phyloP scores from a whole-genome alignment of 495 filamentous ascomycete genomes.

The Terfezia claveryi region DNA sequence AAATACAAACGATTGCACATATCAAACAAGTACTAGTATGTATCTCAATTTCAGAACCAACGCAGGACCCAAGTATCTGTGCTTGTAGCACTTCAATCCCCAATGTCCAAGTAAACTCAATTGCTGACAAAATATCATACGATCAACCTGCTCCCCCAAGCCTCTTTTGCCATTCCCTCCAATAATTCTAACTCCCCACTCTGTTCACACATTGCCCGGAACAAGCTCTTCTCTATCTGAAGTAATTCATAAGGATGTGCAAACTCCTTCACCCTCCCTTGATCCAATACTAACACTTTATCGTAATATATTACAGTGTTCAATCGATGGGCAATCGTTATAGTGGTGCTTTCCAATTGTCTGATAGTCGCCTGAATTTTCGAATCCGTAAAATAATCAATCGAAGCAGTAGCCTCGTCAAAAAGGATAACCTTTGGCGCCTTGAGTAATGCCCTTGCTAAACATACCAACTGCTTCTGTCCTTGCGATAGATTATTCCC shows the following conservation, averaged over 20 bases:
- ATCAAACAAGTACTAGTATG: no score
- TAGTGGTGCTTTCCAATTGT: conserved; percentile 76
- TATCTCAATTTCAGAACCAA: no score
- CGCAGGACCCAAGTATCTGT: no score
- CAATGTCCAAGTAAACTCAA: no score
- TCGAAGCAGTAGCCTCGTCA: conserved; percentile 97
- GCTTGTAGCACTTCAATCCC: no score
- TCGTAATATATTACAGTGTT: conserved; percentile 96
- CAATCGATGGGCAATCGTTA: conserved; percentile 93
- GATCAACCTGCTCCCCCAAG: conserved; percentile 16
- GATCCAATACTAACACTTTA: conserved; percentile 91
- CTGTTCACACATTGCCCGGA: conserved; percentile 85
- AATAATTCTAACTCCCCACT: conserved; percentile 67
- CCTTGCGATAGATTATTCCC: conserved; percentile 94
- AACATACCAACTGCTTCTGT: conserved; percentile 75
- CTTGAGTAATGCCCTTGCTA: conserved; percentile 85
- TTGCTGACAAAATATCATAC: no score
- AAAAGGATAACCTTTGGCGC: conserved; percentile 81
- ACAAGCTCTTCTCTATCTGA: conserved; percentile 41
- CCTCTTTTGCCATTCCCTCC: conserved; percentile 52
- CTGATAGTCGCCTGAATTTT: conserved; percentile 94
- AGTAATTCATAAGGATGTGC: conserved; percentile 69
- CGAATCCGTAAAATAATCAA: conserved; percentile 86
- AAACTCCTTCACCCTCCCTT: conserved; percentile 69
- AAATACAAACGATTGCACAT: no score